phyloP scores from a whole-genome alignment of 1,284 basidiomycete species.

The Coriolopsis trogii region DNA sequence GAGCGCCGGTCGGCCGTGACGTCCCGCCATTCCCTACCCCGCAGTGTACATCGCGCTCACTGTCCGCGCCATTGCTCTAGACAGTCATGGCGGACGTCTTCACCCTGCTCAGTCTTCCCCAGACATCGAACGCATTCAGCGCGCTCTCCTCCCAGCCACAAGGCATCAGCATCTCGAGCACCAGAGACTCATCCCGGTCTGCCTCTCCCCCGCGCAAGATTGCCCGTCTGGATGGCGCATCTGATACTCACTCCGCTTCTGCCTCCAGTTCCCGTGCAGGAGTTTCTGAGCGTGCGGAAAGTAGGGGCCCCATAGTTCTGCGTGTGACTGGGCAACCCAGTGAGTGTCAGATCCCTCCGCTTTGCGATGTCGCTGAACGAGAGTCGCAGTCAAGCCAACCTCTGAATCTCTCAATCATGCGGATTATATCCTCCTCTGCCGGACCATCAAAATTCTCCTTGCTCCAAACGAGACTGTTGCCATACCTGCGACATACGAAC shows the following conservation, averaged over 20 bases:
- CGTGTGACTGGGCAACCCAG: constrained; percentile 45
- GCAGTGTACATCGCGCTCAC: neutral
- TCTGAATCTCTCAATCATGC: constrained; percentile 21
- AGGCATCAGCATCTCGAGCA: constrained; percentile 6
- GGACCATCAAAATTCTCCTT: constrained; percentile 50
- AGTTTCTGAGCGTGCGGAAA: constrained; percentile 23
- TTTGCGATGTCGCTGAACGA: neutral
- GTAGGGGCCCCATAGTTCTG: constrained; percentile 44
- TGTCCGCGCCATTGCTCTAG: neutral
- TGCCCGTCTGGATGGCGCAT: constrained; percentile 61
- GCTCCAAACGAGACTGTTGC: constrained; percentile 35
- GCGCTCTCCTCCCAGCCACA: constrained; percentile 41
- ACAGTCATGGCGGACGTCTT: constrained; percentile 29
- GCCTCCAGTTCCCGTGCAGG: constrained; percentile 48
- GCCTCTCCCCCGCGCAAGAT: constrained; percentile 68
- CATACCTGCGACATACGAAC: constrained; percentile 54
- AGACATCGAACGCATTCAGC: constrained; percentile 55
- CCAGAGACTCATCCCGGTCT: constrained; percentile 44
- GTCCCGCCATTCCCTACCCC: neutral
- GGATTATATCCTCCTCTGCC: constrained; percentile 37
- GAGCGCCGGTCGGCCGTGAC: constrained; percentile 4
- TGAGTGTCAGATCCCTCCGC: constrained; percentile 27
- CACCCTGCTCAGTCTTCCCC: constrained; percentile 53
- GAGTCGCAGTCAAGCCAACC: constrained; percentile 20
- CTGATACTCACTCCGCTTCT: constrained; percentile 54